Conservation (phyloP, 2,329 filamentous ascomycete species). For the Pseudomassariella vexata region DNA sequence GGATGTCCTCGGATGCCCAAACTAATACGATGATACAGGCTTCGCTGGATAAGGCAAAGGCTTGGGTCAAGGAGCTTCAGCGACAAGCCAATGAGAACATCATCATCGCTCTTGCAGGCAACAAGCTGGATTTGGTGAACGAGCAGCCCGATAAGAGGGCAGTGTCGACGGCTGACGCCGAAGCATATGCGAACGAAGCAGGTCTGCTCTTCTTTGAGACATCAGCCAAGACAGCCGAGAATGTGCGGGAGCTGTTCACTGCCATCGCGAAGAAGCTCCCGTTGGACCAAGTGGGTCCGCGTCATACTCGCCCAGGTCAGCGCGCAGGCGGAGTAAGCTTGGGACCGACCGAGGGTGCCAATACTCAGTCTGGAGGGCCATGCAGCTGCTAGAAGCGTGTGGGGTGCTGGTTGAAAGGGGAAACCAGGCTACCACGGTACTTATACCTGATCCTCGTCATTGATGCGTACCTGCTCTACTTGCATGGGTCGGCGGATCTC, state of each 20-base stretch:
- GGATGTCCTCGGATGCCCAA: not conserved
- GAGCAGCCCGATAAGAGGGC: slow-evolving; percentile 95
- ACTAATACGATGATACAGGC: slow-evolving; percentile 47
- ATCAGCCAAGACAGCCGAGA: slow-evolving; percentile 94
- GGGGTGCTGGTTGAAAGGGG: too few relatives aligned
- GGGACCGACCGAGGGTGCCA: slow-evolving; percentile 46
- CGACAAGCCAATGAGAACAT: slow-evolving; percentile 99
- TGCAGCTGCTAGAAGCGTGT: slow-evolving; percentile 53
- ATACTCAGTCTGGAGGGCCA: slow-evolving; percentile 49
- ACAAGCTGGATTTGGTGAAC: slow-evolving; percentile 94
- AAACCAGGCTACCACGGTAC: too few relatives aligned
- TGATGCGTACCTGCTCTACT: too few relatives aligned
- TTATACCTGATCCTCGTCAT: too few relatives aligned
- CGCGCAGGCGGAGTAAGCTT: slow-evolving; percentile 52
- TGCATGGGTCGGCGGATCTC: too few relatives aligned
- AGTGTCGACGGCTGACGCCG: slow-evolving; percentile 81
- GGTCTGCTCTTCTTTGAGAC: slow-evolving; percentile 97
- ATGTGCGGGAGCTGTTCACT: slow-evolving; percentile 92
- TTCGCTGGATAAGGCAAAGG: slow-evolving; percentile 97
- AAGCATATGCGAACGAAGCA: slow-evolving; percentile 90
- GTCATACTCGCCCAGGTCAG: slow-evolving; percentile 67
- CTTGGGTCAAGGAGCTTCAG: slow-evolving; percentile 98
- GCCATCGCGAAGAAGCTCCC: slow-evolving; percentile 97
- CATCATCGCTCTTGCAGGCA: slow-evolving; percentile 94
- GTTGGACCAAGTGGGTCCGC: slow-evolving; percentile 89